Base-by-base conservation (phyloP, 2,329 filamentous ascomycete species). In the Elsinoe perseae region DNA sequence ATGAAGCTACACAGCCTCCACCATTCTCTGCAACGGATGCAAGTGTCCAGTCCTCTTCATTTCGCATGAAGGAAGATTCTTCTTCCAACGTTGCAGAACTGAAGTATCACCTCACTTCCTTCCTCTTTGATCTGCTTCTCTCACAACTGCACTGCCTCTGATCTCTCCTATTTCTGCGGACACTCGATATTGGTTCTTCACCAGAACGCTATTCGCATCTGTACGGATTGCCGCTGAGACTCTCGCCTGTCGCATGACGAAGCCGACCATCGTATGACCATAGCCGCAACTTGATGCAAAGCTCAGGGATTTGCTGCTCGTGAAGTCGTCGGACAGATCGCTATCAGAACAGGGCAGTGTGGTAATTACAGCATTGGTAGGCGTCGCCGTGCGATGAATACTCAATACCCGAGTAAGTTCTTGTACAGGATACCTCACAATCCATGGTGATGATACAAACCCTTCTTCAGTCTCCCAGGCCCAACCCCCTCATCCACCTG, bases 401-500 rank as follows among this genome's bases (percentile, higher is more conserved):
- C n/a, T n/a, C n/a, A n/a, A n/a, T n/a, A n/a, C n/a, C n/a, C n/a
- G n/a, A n/a, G n/a, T n/a, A n/a, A n/a, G n/a, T n/a, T n/a, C n/a
- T n/a, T n/a, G n/a, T n/a, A n/a, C n/a, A n/a, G n/a, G n/a, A n/a
- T n/a, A n/a, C n/a, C n/a, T n/a, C n/a, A n/a, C n/a, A n/a, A n/a
- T n/a, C n/a, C n/a, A n/a, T n/a, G n/a, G n/a, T n/a, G n/a, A n/a
- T n/a, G n/a, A n/a, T n/a, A n/a, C n/a, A n/a, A n/a, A n/a, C n/a
- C n/a, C n/a, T n/a, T n/a, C 12, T 16, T 44, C 52, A 42, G n/a
- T 34, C 52, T n/a, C 63, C 65, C 69, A 82, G 69, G 14, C 82
- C 85, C 63, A 90, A 75, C 23, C 82, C 81, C 61, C 80, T 80
- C 68, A 92, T 80, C 69, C 88, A 89, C 61, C 84, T 77, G 58